phyloP scores from a whole-genome alignment of 2,329 filamentous ascomycete species.

The Exophiala xenobiotica region DNA sequence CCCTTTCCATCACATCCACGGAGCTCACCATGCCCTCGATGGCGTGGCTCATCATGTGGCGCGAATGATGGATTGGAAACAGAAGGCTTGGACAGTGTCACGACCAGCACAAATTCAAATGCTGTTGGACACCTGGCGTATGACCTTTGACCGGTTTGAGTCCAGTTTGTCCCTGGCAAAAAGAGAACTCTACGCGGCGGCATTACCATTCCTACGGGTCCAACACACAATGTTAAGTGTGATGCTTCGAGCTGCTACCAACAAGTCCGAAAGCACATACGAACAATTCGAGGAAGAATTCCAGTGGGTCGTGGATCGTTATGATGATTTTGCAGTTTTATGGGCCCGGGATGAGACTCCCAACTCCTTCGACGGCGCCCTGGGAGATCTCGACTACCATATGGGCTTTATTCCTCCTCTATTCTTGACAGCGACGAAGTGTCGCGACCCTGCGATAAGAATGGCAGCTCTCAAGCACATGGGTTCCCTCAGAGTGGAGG shows the following conservation, averaged over 20 bases:
- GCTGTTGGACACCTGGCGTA: conserved; percentile 16
- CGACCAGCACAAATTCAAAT: conserved; percentile 10
- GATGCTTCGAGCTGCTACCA: conserved; percentile 16
- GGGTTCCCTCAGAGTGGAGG: conserved; percentile 6
- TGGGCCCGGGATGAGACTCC: conserved; percentile 10
- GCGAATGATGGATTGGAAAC: conserved; percentile 16
- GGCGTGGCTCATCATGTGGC: conserved; percentile 21
- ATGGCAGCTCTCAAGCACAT: conserved; percentile 15
- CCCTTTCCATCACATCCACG: conserved; percentile 7
- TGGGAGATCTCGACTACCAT: conserved; percentile 17
- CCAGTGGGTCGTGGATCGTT: conserved; percentile 18
- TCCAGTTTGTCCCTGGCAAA: background rate
- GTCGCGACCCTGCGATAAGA: conserved; percentile 16
- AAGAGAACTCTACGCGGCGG: conserved; percentile 5
- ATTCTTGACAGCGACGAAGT: conserved; percentile 26
- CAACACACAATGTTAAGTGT: conserved; percentile 21
- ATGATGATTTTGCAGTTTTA: conserved; percentile 8
- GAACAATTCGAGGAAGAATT: conserved; percentile 17
- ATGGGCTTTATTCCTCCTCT: conserved; percentile 24
- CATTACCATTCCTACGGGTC: conserved; percentile 11
- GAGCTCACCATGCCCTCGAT: conserved; percentile 18
- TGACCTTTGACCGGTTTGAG: conserved; percentile 15
- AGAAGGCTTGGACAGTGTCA: background rate
- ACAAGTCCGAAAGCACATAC: conserved; percentile 13
- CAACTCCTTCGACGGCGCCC: conserved; percentile 6